Conservation (phyloP, 2,329 filamentous ascomycete species). For the Biscogniauxia sp. region DNA sequence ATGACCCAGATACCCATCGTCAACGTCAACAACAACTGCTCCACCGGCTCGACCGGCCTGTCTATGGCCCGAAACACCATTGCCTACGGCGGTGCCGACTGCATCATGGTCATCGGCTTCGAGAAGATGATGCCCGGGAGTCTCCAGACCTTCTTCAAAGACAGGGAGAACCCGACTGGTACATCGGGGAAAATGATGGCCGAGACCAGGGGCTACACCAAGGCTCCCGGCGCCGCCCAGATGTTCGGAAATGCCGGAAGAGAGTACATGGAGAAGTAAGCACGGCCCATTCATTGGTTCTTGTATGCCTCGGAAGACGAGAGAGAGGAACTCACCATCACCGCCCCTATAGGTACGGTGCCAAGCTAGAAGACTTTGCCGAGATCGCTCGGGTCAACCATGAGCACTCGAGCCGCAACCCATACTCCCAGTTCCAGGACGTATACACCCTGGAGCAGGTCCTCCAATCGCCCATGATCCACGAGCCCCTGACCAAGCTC, state of each 20-base stretch:
- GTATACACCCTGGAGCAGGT: conserved; percentile 88
- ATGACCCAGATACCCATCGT: conserved; percentile 96
- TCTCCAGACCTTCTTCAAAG: conserved; percentile 79
- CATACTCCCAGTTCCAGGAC: conserved; percentile 95
- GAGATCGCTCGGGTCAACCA: conserved; percentile 95
- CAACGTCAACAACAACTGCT: conserved; percentile 99
- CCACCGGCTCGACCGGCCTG: conserved; percentile 88
- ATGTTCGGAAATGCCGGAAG: conserved; percentile 92
- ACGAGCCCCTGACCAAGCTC: conserved; percentile 89
- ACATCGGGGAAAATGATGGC: conserved; percentile 77
- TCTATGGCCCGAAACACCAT: conserved; percentile 81
- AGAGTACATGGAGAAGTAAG: conserved; percentile 91
- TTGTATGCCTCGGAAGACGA: neutral
- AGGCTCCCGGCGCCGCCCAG: conserved; percentile 83
- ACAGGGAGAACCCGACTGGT: conserved; percentile 75
- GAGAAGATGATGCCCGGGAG: conserved; percentile 98
- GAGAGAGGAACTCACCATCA: conserved; percentile 7
- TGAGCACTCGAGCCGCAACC: conserved; percentile 85
- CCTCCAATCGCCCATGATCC: conserved; percentile 71
- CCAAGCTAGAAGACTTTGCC: conserved; percentile 80
- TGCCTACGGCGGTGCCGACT: conserved; percentile 77
- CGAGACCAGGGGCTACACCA: conserved; percentile 74
- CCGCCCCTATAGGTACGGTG: conserved; percentile 65
- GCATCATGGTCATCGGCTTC: conserved; percentile 88
- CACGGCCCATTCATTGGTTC: conserved; percentile 1